Conservation (phyloP, 805 yeast genomes). For the Metschnikowia cerradonensis region DNA sequence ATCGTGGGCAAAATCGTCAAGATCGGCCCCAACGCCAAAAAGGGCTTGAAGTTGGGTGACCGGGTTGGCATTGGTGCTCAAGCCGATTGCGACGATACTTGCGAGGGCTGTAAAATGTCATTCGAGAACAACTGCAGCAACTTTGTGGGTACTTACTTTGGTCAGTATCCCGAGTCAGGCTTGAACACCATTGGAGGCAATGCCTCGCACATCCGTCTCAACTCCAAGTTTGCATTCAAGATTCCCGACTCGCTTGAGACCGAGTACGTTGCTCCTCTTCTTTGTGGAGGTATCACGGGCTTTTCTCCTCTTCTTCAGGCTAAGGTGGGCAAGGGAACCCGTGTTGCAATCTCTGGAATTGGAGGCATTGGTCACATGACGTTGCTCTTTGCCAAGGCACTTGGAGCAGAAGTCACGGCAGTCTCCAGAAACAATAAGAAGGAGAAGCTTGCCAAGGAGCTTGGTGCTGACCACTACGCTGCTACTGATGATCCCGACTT, state of each 20-base stretch:
- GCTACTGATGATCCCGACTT: constrained; percentile 23
- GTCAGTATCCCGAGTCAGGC: constrained; percentile 12
- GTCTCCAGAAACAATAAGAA: constrained; percentile 49
- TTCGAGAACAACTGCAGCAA: constrained; percentile 15
- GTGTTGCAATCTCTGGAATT: constrained; percentile 58
- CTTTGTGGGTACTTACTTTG: constrained; percentile 12
- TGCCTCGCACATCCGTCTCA: constrained; percentile 15
- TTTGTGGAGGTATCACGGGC: constrained; percentile 21
- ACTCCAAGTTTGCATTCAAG: constrained; percentile 18
- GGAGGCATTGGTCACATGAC: constrained; percentile 70
- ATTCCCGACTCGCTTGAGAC: constrained; percentile 16
- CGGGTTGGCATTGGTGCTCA: constrained; percentile 82
- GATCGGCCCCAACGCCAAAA: constrained; percentile 17
- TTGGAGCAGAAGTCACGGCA: constrained; percentile 62
- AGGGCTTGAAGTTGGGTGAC: constrained; percentile 55
- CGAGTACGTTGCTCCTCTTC: constrained; percentile 17
- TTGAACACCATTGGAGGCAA: constrained; percentile 16
- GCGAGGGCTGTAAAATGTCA: constrained; percentile 11
- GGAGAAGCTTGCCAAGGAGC: constrained; percentile 46
- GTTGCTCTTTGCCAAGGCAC: constrained; percentile 54
- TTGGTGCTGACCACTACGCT: constrained; percentile 49
- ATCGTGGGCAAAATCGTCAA: constrained; percentile 19
- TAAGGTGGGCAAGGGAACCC: constrained; percentile 23
- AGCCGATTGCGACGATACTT: constrained; percentile 15
- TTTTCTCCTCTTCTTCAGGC: constrained; percentile 20